These are phyloP conservation scores for Bruguiera parviflora DNA, from an alignment of 345 rosid genomes.

Conservation along the genomic window DNA sequence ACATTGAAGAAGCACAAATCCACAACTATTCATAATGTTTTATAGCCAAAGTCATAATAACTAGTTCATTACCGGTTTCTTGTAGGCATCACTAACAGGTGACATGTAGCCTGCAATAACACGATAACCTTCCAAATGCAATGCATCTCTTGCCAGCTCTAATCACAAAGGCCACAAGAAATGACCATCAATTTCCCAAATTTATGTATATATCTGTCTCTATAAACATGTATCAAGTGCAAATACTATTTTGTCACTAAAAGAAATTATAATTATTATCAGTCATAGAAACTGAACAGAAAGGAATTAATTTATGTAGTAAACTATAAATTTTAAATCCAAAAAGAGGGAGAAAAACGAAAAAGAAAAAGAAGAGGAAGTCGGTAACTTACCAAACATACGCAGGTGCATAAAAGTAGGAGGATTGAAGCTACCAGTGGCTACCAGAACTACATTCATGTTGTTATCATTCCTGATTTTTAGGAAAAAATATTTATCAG, in stretches of 20 bases:
- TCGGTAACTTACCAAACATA: constrained; percentile 60
- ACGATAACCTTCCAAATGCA: constrained; percentile 53
- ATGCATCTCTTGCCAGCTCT: constrained; percentile 86
- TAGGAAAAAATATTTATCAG: background rate
- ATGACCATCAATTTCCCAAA: background rate
- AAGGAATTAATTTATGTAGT: background rate
- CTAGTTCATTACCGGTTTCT: constrained; percentile 47
- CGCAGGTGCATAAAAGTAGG: constrained; percentile 95
- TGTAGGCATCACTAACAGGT: constrained; percentile 85
- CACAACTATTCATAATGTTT: background rate
- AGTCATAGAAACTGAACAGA: background rate
- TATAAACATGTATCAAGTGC: background rate
- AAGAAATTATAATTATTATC: too few relatives aligned
- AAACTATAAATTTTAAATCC: background rate
- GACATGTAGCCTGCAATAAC: constrained; percentile 94
- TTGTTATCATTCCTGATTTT: constrained; percentile 35
- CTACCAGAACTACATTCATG: constrained; percentile 60
- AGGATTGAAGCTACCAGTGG: constrained; percentile 94
- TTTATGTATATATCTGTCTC: background rate
- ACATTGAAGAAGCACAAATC: background rate
- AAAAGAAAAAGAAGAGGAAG: constrained; percentile 1
- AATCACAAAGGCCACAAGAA: background rate
- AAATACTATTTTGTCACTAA: too few relatives aligned
- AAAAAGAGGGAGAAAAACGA: background rate
- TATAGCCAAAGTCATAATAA: background rate